phyloP scores from a whole-genome alignment of 495 filamentous ascomycete species.

The Xeromyces bisporus region DNA sequence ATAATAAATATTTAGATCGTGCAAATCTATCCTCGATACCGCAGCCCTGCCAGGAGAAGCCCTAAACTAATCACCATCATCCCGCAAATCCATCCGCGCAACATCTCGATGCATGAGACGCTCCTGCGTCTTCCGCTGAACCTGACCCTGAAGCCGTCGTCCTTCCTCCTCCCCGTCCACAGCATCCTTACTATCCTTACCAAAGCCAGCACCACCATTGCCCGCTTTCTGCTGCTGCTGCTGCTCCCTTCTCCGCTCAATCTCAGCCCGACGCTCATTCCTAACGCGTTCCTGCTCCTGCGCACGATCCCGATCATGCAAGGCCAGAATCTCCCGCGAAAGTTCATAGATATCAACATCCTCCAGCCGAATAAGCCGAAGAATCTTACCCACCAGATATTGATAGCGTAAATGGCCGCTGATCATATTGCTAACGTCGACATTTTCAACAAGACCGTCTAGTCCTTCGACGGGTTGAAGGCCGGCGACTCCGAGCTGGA shows the following conservation, averaged over 20 bases:
- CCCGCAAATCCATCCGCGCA: conserved; percentile 11
- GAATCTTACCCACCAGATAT: conserved; percentile 48
- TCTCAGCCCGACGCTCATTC: conserved; percentile 28
- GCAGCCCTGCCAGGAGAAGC: too few species aligned
- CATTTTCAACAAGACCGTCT: conserved; percentile 54
- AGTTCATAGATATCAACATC: conserved; percentile 40
- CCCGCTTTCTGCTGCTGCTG: conserved; percentile 18
- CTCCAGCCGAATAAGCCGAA: conserved; percentile 50
- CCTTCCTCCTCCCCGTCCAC: conserved; percentile 20
- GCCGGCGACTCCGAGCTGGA: conserved; percentile 63
- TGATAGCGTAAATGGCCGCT: conserved; percentile 59
- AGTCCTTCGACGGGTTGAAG: conserved; percentile 48
- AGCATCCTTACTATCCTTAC: too few species aligned
- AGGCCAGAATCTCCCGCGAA: conserved; percentile 39
- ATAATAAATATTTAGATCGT: too few species aligned
- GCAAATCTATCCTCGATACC: too few species aligned
- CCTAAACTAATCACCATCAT: too few species aligned
- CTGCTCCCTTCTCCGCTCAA: conserved; percentile 24
- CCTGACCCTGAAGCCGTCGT: conserved; percentile 23
- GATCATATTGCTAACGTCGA: conserved; percentile 56
- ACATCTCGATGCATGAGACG: conserved; percentile 18
- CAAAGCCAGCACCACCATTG: conserved; percentile 9
- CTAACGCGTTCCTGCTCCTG: conserved; percentile 29
- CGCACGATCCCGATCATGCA: conserved; percentile 39
- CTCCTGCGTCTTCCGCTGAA: conserved; percentile 37